Evolutionary conservation across 1,139 yeast species (phyloP).

Genomic region (Sugiyamaella grinbergsii): DNA sequence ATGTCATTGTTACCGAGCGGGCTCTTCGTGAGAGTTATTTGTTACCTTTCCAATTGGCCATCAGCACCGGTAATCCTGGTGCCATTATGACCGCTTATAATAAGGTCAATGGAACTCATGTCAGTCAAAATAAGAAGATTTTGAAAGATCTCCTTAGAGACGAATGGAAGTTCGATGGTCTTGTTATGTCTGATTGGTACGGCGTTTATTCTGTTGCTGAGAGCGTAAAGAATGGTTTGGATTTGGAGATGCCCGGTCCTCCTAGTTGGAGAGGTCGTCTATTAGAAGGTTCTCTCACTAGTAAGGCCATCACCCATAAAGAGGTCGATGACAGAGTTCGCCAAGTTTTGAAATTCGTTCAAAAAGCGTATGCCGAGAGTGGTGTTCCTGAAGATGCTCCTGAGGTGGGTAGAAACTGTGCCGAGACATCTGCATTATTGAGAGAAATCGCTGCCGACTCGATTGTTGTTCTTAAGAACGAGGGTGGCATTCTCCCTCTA

Average conservation of each 20-base stretch:
- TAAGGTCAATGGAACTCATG: slow-evolving; percentile 60
- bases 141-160: slow-evolving; percentile 51
- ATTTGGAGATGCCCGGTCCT: slow-evolving; percentile 67
- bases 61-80: slow-evolving; percentile 53
- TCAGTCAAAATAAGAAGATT: slow-evolving; percentile 50
- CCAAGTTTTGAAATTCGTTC: slow-evolving; percentile 51
- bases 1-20: slow-evolving; percentile 55
- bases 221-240: slow-evolving; percentile 57
- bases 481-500: slow-evolving; percentile 49
- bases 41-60: slow-evolving; percentile 62
- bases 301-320: slow-evolving; percentile 30
- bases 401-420: slow-evolving; percentile 50
- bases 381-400: slow-evolving; percentile 49
- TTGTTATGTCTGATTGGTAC: slow-evolving; percentile 64
- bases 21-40: slow-evolving; percentile 64
- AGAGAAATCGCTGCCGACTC: slow-evolving; percentile 55
- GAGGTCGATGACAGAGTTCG: slow-evolving; percentile 51
- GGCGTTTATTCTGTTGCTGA: slow-evolving; percentile 56
- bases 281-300: slow-evolving; percentile 32
- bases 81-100: slow-evolving; percentile 63
- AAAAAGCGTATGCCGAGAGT: slow-evolving; percentile 45
- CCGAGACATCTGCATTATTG: slow-evolving; percentile 50
- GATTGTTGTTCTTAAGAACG: slow-evolving; percentile 56
- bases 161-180: slow-evolving; percentile 61
- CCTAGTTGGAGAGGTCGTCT: slow-evolving; percentile 50